Percentiles rank a stretch among this genome's conserved stretches.
Conservation (phyloP, 2,329 filamentous ascomycete genomes). For the Erysiphe pulchra region DNA sequence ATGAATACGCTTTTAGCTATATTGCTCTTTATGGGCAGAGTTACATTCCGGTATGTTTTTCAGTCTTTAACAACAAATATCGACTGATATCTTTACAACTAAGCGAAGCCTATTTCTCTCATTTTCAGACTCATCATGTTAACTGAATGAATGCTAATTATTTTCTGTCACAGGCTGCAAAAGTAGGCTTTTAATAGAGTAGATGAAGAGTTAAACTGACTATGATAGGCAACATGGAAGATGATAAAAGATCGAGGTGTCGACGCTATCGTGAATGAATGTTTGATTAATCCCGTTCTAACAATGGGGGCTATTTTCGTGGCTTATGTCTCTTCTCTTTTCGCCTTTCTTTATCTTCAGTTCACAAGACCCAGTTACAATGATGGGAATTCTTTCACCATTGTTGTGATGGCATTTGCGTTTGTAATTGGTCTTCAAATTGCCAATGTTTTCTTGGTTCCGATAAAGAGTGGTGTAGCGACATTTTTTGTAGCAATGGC, state of each 20-base stretch:
- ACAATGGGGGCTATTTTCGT: conserved; percentile 65
- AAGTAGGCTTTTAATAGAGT: neutral
- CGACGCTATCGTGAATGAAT: conserved; percentile 55
- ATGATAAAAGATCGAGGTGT: conserved; percentile 86
- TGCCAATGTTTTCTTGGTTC: conserved; percentile 70
- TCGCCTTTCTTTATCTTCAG: conserved; percentile 67
- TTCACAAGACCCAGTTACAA: conserved; percentile 69
- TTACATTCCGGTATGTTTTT: conserved; percentile 48
- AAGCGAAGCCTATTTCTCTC: neutral
- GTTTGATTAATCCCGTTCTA: conserved; percentile 22
- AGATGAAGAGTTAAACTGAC: neutral
- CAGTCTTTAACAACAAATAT: neutral
- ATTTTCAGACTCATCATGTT: neutral
- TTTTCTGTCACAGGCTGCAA: neutral
- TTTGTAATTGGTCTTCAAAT: conserved; percentile 84
- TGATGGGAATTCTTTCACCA: conserved; percentile 35
- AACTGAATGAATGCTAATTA: neutral
- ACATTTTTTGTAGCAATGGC: conserved; percentile 67
- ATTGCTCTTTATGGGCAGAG: conserved; percentile 81
- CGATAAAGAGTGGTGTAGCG: conserved; percentile 67
- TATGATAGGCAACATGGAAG: conserved; percentile 14
- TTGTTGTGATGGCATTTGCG: conserved; percentile 57
- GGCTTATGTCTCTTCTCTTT: conserved; percentile 53
- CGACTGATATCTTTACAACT: neutral
- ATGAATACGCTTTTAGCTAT: conserved; percentile 78